Evolutionary conservation across 2,329 filamentous ascomycete genomes (phyloP).

Genomic region (Lasiodiplodia hormozganensis): DNA sequence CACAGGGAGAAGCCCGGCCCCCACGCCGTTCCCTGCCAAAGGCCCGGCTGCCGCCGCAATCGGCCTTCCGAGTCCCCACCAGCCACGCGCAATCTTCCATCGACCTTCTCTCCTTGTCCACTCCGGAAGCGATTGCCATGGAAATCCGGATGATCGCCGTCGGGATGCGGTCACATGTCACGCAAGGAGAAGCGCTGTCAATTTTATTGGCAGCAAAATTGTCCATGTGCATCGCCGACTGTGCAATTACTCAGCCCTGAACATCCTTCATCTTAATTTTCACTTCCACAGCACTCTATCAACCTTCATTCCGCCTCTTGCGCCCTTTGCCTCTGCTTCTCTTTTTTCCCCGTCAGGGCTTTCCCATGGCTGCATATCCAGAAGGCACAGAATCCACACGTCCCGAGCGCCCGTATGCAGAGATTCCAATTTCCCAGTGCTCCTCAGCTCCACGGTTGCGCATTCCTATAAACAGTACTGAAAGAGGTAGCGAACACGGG

Average conservation of each 20-base stretch:
- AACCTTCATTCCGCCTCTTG: not conserved
- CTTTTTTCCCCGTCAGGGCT: not conserved
- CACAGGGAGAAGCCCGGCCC: not conserved
- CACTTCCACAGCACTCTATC: too few relatives aligned
- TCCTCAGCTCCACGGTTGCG: not conserved
- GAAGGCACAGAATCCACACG: not conserved
- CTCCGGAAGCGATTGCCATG: slow-evolving; percentile 2
- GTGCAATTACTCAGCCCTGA: not conserved
- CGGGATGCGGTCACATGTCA: not conserved
- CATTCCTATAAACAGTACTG: not conserved
- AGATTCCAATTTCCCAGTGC: not conserved
- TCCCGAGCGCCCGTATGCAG: not conserved
- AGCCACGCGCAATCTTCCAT: slow-evolving; percentile 5
- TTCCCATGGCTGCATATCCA: not conserved
- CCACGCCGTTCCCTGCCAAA: not conserved
- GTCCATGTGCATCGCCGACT: not conserved
- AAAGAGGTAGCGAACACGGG: too few relatives aligned
- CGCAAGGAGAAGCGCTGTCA: not conserved
- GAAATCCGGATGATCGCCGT: slow-evolving; percentile 1
- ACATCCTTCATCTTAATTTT: not conserved
- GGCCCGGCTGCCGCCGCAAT: slow-evolving; percentile 16
- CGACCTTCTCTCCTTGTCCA: slow-evolving; percentile 8
- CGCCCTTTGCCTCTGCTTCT: not conserved
- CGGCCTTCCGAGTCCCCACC: not conserved
- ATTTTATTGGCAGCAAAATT: not conserved